Conservation (phyloP, 2,329 filamentous ascomycete genomes). For the Periglandula ipomoeae region DNA sequence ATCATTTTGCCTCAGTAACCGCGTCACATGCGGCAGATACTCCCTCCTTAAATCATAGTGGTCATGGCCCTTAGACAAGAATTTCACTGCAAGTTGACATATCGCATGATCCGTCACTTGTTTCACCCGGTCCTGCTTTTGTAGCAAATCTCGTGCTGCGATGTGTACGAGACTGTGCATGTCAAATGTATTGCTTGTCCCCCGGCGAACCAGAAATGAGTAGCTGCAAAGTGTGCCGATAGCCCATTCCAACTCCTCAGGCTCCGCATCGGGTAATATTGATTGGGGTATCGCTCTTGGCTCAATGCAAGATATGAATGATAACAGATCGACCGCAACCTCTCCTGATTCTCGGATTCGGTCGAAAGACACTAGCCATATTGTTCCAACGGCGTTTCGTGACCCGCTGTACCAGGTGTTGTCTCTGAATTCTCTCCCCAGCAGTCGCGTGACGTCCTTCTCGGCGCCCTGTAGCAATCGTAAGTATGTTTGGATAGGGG, state of each 20-base stretch:
- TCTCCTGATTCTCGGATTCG: conserved; percentile 20
- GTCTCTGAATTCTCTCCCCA: conserved; percentile 26
- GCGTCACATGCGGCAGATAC: conserved; percentile 4
- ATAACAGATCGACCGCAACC: conserved; percentile 24
- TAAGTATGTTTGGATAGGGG: conserved; percentile 20
- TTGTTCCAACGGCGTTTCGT: conserved; percentile 22
- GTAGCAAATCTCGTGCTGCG: conserved; percentile 15
- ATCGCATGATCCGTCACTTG: conserved; percentile 1
- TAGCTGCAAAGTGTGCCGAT: conserved; percentile 19
- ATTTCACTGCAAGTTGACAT: background rate
- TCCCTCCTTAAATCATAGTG: background rate
- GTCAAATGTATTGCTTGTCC: conserved; percentile 14
- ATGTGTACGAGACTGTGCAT: conserved; percentile 21
- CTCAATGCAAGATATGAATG: conserved; percentile 27
- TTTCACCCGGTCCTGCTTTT: conserved; percentile 2
- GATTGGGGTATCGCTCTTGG: conserved; percentile 25
- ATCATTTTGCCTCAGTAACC: too few species aligned
- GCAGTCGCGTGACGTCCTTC: conserved; percentile 17
- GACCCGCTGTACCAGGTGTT: conserved; percentile 18
- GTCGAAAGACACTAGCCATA: conserved; percentile 31
- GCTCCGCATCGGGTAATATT: conserved; percentile 16
- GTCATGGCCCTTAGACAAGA: background rate
- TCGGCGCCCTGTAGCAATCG: conserved; percentile 17
- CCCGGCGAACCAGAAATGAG: conserved; percentile 14
- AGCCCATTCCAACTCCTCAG: conserved; percentile 11